Conservation (phyloP, 495 filamentous ascomycete species). For the Choiromyces venosus region DNA sequence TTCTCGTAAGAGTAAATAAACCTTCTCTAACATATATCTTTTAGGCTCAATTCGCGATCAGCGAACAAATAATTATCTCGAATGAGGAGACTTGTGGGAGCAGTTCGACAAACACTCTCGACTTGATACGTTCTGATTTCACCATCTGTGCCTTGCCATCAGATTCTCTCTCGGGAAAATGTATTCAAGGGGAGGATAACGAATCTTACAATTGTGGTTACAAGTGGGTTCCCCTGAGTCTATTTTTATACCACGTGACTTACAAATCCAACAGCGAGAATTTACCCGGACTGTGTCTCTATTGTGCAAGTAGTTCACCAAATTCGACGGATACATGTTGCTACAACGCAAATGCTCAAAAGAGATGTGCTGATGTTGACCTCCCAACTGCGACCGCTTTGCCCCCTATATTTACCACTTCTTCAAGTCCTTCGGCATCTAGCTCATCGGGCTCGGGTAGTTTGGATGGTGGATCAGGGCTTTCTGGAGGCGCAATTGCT, state of each 20-base stretch:
- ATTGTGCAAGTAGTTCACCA: constrained; percentile 72
- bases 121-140: constrained; percentile 86
- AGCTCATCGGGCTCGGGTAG: constrained; percentile 44
- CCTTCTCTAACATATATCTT: constrained; percentile 11
- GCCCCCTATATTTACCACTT: constrained; percentile 58
- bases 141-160: constrained; percentile 78
- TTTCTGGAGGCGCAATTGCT: constrained; percentile 81
- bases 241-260: constrained; percentile 13
- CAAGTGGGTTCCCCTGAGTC: constrained; percentile 28
- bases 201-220: constrained; percentile 88
- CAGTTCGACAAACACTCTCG: constrained; percentile 57
- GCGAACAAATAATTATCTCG: constrained; percentile 76
- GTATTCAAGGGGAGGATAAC: constrained; percentile 70
- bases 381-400: constrained; percentile 69
- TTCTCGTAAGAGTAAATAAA: constrained; percentile 4
- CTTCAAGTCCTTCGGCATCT: constrained; percentile 46
- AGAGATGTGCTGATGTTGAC: constrained; percentile 63
- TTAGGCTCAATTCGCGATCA: constrained; percentile 76
- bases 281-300: constrained; percentile 76
- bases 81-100: constrained; percentile 66
- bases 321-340: constrained; percentile 97
- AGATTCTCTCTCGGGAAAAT: constrained; percentile 65
- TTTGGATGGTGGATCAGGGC: constrained; percentile 43
- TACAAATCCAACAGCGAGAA: constrained; percentile 52
- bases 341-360: constrained; percentile 65